Conservation (phyloP, 441 rosid species). For the Populus trichocarpa region DNA sequence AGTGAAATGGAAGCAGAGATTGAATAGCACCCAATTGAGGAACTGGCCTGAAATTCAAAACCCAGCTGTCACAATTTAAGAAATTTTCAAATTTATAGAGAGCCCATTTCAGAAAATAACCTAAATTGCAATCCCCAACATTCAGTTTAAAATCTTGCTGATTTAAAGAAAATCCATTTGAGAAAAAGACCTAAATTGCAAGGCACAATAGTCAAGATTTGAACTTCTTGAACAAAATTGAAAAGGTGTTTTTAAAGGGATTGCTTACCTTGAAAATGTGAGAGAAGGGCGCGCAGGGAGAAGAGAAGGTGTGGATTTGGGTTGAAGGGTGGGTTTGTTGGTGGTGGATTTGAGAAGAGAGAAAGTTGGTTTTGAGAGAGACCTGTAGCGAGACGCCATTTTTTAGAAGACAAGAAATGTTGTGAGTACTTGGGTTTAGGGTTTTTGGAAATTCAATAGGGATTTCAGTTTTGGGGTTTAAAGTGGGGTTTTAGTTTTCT, state of each 20-base stretch:
- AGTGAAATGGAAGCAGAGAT: slow-evolving; percentile 79
- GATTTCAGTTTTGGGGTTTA: neutral
- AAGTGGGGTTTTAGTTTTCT: slow-evolving; percentile 15
- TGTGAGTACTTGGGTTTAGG: slow-evolving; percentile 9
- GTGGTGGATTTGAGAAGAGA: slow-evolving; percentile 49
- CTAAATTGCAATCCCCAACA: neutral
- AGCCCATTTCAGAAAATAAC: slow-evolving; percentile 2
- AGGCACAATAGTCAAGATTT: neutral
- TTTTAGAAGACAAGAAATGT: slow-evolving; percentile 2
- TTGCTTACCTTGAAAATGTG: slow-evolving; percentile 43
- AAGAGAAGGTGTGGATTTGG: slow-evolving; percentile 42
- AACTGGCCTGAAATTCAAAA: slow-evolving; percentile 47
- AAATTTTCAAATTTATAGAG: neutral
- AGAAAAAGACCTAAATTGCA: neutral
- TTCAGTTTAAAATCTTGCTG: slow-evolving; percentile 1
- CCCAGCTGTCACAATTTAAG: neutral
- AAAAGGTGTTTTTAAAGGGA: neutral
- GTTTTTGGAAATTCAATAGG: neutral
- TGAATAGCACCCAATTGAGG: slow-evolving; percentile 67
- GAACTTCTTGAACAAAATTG: neutral
- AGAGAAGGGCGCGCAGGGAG: slow-evolving; percentile 40
- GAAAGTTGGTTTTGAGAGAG: slow-evolving; percentile 55
- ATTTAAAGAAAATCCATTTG: neutral
- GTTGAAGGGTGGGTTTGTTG: slow-evolving; percentile 45
- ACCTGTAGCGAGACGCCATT: slow-evolving; percentile 78